Evolutionary conservation across 176 grass and related monocot genomes (phyloP), one percentile per base, ranked within the genome.

Genomic region (Musa troglodytarum): DNA sequence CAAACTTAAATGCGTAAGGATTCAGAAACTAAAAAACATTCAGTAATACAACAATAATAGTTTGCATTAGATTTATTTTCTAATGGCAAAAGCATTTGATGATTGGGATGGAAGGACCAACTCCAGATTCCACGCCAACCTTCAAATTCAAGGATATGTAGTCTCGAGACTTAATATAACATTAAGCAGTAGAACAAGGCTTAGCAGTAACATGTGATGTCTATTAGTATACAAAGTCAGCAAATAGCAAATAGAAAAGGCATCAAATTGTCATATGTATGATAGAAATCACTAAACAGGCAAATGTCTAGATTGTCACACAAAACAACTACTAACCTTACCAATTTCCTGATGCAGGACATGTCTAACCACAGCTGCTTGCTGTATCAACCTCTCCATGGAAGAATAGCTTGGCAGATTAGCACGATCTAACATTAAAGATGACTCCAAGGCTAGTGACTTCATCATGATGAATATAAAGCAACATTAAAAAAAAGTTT

Each of bases 351-450:
- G 84, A 61, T 94, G 86, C 71, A 99, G 76, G 80, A 83, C 86
- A 75, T 83, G 78, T 22, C 49, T n/a, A 87, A 92, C 96, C 75
- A 95, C 86, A 25, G 88, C 79, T 11, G 79, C 65, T 81, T 95
- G 96, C 64, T 89, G 96, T 88, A 93, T 86, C 78, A 99, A 81
- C 74, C 81, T 95, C 78, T 95, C 96, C 86, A 99, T 68, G 53
- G 91, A 83, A 82, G 96, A 99, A 89, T 89, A 91, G 70, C 86
- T 73, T 10, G 96, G 88, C 53, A 94, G 87, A 77, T 92, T 95
- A 77, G 91, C 82, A 85, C 92, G 83, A 75, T 83, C 96, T 99
- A 77, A 21, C 53, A 70, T 70, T 52, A 49, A 21, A 70, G 1
- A 69, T 82, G 11, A 21, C 2, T 23, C 17, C 3, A 11, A 34